phyloP scores from a whole-genome alignment of 2,329 filamentous ascomycete species.

The Paecilomyces formosus region DNA sequence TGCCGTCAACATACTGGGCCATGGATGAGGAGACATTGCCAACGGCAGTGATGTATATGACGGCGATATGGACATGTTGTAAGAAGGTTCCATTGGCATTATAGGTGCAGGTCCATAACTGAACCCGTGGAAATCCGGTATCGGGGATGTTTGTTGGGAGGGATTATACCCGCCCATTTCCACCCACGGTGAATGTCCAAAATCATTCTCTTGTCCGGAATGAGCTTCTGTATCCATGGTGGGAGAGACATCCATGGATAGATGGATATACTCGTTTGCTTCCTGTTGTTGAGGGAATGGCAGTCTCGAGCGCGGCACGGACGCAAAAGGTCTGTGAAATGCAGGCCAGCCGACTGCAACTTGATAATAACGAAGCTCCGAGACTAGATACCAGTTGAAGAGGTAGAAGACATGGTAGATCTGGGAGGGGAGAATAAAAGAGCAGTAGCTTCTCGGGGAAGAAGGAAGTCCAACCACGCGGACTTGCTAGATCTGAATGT shows the following conservation, averaged over 20 bases:
- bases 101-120: conserved; percentile 58
- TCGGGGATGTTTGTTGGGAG: conserved; percentile 61
- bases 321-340: conserved; percentile 22
- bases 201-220: conserved; percentile 37
- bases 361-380: conserved; percentile 17
- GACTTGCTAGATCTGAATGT: neutral
- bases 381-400: conserved; percentile 38
- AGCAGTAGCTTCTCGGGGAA: conserved; percentile 21
- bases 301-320: neutral
- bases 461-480: conserved; percentile 7
- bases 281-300: neutral
- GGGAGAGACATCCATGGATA: conserved; percentile 31
- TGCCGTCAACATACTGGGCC: conserved; percentile 77
- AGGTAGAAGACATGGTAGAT: conserved; percentile 44
- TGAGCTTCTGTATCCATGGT: conserved; percentile 40
- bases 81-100: conserved; percentile 51
- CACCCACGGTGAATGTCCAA: conserved; percentile 38
- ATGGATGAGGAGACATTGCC: conserved; percentile 61
- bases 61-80: conserved; percentile 49
- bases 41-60: conserved; percentile 56
- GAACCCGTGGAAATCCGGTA: conserved; percentile 60
- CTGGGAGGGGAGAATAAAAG: conserved; percentile 27
- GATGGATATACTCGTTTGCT: neutral
- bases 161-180: conserved; percentile 40
- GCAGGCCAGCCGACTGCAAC: neutral